phyloP scores from a whole-genome alignment of 768 basidiomycete species.

The Suillus occidentalis region DNA sequence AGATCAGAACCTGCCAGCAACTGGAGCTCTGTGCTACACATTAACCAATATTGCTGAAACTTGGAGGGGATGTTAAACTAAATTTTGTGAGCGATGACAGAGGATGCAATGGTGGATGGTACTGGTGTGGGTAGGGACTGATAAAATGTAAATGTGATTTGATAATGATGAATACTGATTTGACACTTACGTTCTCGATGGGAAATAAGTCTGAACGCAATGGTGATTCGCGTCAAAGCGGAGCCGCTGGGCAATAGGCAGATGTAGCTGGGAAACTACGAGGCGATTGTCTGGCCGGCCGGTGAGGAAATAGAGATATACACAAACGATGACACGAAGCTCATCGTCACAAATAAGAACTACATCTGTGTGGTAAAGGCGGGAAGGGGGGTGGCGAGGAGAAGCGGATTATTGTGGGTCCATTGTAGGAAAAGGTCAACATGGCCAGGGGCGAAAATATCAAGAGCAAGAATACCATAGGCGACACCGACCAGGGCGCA shows the following conservation, averaged over 20 bases:
- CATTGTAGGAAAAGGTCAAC: not conserved
- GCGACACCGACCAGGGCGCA: not conserved
- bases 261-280: not conserved
- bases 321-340: not conserved
- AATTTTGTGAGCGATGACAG: not conserved
- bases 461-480: not conserved
- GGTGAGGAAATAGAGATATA: not conserved
- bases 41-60: not conserved
- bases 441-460: not conserved
- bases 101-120: not conserved
- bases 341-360: not conserved
- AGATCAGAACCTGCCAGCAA: not conserved
- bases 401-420: not conserved
- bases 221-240: not conserved
- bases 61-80: not conserved
- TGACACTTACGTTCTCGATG: not conserved
- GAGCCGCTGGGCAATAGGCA: not conserved
- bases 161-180: not conserved
- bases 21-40: not conserved
- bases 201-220: not conserved
- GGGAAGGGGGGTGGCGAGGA: not conserved
- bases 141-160: not conserved
- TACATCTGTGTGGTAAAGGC: not conserved
- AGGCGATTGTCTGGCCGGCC: not conserved
- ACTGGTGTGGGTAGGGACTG: not conserved